Conservation (phyloP, 768 basidiomycete species). For the Panaeolus cyanescens region DNA sequence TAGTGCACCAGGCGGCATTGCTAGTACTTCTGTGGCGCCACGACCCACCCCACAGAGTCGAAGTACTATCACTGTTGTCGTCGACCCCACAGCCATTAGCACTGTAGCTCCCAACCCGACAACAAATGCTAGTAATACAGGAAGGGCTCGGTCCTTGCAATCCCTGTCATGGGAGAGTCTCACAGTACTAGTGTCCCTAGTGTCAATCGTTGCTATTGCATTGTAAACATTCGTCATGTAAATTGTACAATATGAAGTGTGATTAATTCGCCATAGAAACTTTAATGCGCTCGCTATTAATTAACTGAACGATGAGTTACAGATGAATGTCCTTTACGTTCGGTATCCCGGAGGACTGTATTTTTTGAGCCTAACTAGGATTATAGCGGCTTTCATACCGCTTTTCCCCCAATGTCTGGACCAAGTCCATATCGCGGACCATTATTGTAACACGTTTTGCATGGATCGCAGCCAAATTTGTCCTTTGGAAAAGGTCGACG, state of each 20-base stretch:
- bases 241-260: not conserved
- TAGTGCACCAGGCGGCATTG: not conserved
- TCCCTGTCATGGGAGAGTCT: not conserved
- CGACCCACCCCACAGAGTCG: not conserved
- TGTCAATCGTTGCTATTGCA: not conserved
- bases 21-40: not conserved
- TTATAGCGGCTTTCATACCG: no score
- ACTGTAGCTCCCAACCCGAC: no score
- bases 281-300: no score
- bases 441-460: slow-evolving; percentile 88
- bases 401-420: not conserved
- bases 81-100: not conserved
- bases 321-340: no score
- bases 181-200: not conserved
- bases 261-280: no score
- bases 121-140: not conserved
- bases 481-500: slow-evolving; percentile 74
- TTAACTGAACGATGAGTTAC: no score
- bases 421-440: slow-evolving; percentile 81
- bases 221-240: not conserved
- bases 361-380: no score
- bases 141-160: not conserved
- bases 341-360: no score
- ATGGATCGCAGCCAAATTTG: slow-evolving; percentile 83
- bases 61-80: not conserved